Percentiles rank a stretch among this genome's conserved stretches.
phyloP scores from a whole-genome alignment of 73 alveolate genomes.

The Tetrahymena elliotti region DNA sequence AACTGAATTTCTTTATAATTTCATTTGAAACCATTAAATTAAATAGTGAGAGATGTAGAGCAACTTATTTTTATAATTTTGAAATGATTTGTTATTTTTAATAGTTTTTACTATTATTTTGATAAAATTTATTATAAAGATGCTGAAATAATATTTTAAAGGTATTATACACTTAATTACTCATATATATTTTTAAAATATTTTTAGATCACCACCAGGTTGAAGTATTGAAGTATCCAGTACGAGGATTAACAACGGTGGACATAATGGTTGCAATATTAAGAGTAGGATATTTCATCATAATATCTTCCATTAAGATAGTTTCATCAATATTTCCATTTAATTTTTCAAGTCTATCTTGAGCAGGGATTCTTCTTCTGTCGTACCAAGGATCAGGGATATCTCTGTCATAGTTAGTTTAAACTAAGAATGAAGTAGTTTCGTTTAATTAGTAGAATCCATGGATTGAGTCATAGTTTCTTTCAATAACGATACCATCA shows the following conservation, averaged over 20 bases:
- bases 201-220: not conserved
- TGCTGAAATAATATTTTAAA: too few species aligned
- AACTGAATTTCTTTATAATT: too few species aligned
- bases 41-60: too few species aligned
- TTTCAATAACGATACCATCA: not conserved
- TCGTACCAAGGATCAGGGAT: not conserved
- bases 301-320: not conserved
- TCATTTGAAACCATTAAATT: too few species aligned
- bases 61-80: too few species aligned
- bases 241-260: not conserved
- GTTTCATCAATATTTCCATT: not conserved
- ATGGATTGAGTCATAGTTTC: not conserved
- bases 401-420: not conserved
- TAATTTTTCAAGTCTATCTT: not conserved
- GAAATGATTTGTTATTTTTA: too few species aligned
- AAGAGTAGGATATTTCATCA: not conserved
- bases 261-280: not conserved
- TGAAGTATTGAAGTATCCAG: not conserved
- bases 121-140: too few species aligned
- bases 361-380: constrained; percentile 1
- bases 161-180: too few species aligned
- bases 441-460: not conserved
- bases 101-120: too few species aligned
- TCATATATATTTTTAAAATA: too few species aligned
- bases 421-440: not conserved